Base-by-base conservation (phyloP, 169 alveolate species). In the Eimeria maxima region DNA sequence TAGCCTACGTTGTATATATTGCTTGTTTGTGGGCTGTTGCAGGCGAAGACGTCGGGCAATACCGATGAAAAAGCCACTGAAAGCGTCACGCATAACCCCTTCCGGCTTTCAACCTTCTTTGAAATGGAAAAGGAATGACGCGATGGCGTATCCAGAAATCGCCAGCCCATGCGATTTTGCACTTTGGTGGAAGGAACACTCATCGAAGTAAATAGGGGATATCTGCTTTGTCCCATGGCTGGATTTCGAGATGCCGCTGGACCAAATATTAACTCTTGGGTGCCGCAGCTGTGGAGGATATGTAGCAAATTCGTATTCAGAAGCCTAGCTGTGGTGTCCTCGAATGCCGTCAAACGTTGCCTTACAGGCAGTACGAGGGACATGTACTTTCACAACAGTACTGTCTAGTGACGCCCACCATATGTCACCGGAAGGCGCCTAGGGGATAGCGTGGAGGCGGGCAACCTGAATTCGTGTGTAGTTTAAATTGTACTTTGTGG, bases 41-140 rank as follows among this genome's bases (percentile, higher is more conserved):
- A 86, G 93, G 93, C 74, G 14, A 86, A 86, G 80, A 38, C 93
- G 13, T 42, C 93, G 33, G 78, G 60, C n/a, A 18, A 38, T 60
- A 24, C 93, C 57, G 93, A 86, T 8, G 80, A 60, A 38, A 86
- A 33, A 27, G 38, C 81, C 57, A 27, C 93, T 86, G 57, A 57
- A 86, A 86, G 93, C 38, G 93, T 86, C 57, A 86, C 93, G 42
- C 55, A 86, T 60, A 86, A 86, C 67, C 93, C 93, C 5, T 86
- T 86, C 78, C 93, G 93, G 42, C 93, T 86, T 57, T 86, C 93
- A 13, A 86, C 93, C 42, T 86, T 86, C 60, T 86, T 86, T 27
- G 93, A 45, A 45, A 86, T 86, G 93, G 93, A 86, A 60, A 86
- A 86, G 78, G 93, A 86, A 38, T 86, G 69, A 81, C 71, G 50